Percentiles rank a stretch among this genome's conserved stretches.
Evolutionary conservation across 768 basidiomycete species (phyloP).

Genomic region (Filobasidium floriforme): DNA sequence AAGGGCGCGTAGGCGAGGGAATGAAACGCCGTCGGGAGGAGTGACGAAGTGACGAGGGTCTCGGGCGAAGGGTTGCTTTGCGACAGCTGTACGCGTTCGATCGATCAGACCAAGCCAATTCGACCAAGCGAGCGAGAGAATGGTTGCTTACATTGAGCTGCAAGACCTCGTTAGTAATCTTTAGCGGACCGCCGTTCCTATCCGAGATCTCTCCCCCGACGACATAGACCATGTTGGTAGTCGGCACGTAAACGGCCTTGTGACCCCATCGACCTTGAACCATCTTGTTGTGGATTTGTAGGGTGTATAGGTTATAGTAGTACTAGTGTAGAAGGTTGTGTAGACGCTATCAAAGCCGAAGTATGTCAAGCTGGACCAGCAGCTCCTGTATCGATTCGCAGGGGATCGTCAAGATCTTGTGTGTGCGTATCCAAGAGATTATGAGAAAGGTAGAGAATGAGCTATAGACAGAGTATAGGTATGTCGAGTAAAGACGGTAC

Average conservation of each 20-base stretch:
- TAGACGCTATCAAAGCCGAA: neutral
- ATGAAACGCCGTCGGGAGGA: conserved; percentile 41
- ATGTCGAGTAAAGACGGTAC: neutral
- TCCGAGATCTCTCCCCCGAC: conserved; percentile 38
- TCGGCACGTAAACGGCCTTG: conserved; percentile 39
- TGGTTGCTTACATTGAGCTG: conserved; percentile 29
- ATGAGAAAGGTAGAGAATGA: neutral
- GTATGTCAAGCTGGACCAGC: neutral
- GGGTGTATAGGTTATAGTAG: neutral
- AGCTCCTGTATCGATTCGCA: neutral
- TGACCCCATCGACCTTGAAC: conserved; percentile 37
- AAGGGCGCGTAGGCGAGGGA: conserved; percentile 27
- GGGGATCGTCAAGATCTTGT: neutral
- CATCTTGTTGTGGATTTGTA: neutral
- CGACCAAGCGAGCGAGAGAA: neutral
- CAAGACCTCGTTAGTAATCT: conserved; percentile 43
- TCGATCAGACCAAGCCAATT: neutral
- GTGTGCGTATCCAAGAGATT: neutral
- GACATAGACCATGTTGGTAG: conserved; percentile 38
- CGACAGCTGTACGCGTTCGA: conserved; percentile 30
- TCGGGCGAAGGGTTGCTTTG: conserved; percentile 27
- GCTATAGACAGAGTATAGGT: neutral
- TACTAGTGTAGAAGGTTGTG: no score
- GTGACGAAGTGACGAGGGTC: conserved; percentile 26
- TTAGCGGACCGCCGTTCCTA: conserved; percentile 12